A percentile compares a stretch with the other conserved stretches of the same genome.
Conservation (phyloP, 345 rosid genomes). For the Dipteronia dyeriana region DNA sequence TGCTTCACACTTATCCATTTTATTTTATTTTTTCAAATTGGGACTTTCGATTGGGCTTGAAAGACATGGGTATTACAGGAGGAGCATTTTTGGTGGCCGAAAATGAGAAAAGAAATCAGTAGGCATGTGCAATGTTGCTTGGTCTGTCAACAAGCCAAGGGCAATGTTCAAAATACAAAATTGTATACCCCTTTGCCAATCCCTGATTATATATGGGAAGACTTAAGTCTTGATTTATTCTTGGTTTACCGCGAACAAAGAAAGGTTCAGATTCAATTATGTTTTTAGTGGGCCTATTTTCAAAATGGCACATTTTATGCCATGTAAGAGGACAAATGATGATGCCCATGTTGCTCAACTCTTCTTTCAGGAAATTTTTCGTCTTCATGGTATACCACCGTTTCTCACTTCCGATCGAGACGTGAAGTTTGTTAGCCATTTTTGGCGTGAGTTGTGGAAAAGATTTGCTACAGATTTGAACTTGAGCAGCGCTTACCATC, state of each 20-base stretch:
- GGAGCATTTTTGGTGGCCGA: not conserved
- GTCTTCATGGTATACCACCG: not conserved
- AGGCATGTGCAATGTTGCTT: not conserved
- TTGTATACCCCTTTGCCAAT: not conserved
- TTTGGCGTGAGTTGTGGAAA: not conserved
- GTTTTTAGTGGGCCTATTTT: not conserved
- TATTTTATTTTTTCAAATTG: too few species aligned
- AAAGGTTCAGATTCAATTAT: not conserved
- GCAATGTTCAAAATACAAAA: too few species aligned
- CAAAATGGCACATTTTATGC: not conserved
- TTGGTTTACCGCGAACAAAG: not conserved
- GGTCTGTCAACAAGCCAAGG: too few species aligned
- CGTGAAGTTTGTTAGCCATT: not conserved
- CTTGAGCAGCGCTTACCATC: not conserved
- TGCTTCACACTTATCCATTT: too few species aligned
- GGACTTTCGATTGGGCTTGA: too few species aligned
- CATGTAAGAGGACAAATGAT: not conserved
- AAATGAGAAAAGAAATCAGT: not conserved
- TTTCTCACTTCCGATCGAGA: not conserved
- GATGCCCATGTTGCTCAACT: not conserved
- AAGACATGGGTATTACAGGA: too few species aligned
- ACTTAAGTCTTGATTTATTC: not conserved
- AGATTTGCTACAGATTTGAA: not conserved
- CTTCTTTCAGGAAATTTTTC: not conserved
- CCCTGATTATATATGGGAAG: not conserved